A percentile compares a stretch with the other conserved stretches of the same genome.
phyloP scores from a whole-genome alignment of 257 asterid genomes.

The Phtheirospermum japonicum region DNA sequence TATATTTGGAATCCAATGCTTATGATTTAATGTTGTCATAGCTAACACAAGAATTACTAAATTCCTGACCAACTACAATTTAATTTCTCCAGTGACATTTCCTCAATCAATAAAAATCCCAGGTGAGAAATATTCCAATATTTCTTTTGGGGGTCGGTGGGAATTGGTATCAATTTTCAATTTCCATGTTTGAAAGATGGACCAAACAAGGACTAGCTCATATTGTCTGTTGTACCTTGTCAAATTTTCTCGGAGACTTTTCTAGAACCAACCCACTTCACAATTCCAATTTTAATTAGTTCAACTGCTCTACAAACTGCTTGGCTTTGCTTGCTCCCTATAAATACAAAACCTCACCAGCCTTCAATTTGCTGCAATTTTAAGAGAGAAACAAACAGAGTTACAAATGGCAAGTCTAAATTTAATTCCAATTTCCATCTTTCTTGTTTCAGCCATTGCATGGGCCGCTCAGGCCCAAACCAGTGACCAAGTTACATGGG shows the following conservation, averaged over 20 bases:
- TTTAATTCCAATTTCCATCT: neutral
- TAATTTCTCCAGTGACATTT: too few relatives aligned
- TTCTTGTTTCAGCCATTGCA: slow-evolving; percentile 17
- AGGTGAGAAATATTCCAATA: too few relatives aligned
- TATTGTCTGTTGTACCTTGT: neutral
- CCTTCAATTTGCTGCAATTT: neutral
- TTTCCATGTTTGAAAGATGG: neutral
- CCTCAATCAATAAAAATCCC: too few relatives aligned
- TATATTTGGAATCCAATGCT: too few relatives aligned
- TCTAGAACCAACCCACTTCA: slow-evolving; percentile 19
- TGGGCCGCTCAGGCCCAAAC: slow-evolving; percentile 30
- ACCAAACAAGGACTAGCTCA: neutral
- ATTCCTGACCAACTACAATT: too few relatives aligned
- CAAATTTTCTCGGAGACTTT: slow-evolving; percentile 17
- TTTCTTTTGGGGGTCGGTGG: slow-evolving; percentile 8
- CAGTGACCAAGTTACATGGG: slow-evolving; percentile 36
- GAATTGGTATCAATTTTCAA: neutral
- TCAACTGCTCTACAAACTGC: slow-evolving; percentile 25
- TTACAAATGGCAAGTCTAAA: slow-evolving; percentile 29
- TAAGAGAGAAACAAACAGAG: neutral
- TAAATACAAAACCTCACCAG: neutral
- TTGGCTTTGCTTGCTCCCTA: neutral
- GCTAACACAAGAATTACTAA: too few relatives aligned
- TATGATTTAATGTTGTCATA: too few relatives aligned
- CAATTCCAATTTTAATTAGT: slow-evolving; percentile 22